These are phyloP conservation scores for Rhizodiscina lignyota DNA, from an alignment of 495 filamentous ascomycete genomes.

Conservation along the genomic window DNA sequence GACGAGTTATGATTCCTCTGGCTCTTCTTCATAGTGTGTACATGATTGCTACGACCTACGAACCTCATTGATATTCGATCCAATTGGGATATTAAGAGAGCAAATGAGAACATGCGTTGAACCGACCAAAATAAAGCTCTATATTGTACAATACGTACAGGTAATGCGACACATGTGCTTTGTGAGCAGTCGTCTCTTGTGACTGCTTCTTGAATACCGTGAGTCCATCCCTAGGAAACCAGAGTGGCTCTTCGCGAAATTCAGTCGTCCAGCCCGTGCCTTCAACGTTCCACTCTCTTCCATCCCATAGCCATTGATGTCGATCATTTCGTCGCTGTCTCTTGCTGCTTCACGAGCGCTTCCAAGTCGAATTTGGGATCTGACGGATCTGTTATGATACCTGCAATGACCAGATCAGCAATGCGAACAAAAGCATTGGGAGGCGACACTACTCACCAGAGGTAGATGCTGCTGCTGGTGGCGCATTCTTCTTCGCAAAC, in stretches of 20 bases:
- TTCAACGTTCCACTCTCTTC: not conserved
- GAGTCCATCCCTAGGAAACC: not conserved
- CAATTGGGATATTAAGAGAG: too few relatives aligned
- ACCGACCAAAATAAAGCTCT: too few relatives aligned
- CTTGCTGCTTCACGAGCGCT: constrained; percentile 52
- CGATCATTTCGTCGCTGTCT: constrained; percentile 34
- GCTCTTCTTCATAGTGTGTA: too few relatives aligned
- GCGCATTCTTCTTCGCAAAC: constrained; percentile 58
- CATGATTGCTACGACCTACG: too few relatives aligned
- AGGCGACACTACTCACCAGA: constrained; percentile 23
- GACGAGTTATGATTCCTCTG: too few relatives aligned
- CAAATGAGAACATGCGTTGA: too few relatives aligned
- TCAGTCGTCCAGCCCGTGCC: not conserved
- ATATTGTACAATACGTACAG: constrained; percentile 20
- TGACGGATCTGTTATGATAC: constrained; percentile 59
- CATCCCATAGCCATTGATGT: constrained; percentile 2
- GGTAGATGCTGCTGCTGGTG: constrained; percentile 29
- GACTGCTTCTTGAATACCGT: not conserved
- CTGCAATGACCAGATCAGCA: not conserved
- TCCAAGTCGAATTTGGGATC: constrained; percentile 85
- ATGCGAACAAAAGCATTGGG: not conserved
- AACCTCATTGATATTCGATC: too few relatives aligned
- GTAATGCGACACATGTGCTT: constrained; percentile 7
- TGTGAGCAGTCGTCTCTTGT: not conserved
- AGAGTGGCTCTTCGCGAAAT: not conserved